Evolutionary conservation across 352 stramenopile species (phyloP), one percentile per base, ranked within the genome.

Genomic region (Pythium pyrilobum): DNA sequence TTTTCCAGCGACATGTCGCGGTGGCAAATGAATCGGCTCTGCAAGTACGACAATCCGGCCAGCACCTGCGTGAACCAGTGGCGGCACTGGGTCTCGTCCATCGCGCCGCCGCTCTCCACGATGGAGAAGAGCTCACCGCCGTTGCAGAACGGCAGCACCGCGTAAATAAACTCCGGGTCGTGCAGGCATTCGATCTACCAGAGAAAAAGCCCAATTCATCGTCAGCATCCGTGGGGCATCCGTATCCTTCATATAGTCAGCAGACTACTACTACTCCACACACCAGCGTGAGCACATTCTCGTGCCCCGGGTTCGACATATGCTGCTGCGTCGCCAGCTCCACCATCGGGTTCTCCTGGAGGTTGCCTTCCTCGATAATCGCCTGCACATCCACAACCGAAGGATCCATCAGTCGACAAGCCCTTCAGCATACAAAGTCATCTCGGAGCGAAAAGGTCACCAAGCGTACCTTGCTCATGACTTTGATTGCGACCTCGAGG

Each of bases 1-100:
- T 93, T 93, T 65, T 93, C 82, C 49, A 93, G 55, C 51, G 82
- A 93, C 80, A 94, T 94, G 64, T 94, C 83, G 41, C 83, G 83
- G 62, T 94, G 83, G 62, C 79, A 91, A 71, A 90, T 92, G 66
- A 85, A 91, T 51, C 72, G 76, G 41, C 77, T 89, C 56, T 94
- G 83, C 33, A 94, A 43, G 52, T 89, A 94, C 12, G 82, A 91
- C 28, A 93, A 54, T 0, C 82, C 82, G 4, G 77, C 74, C 6
- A 93, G 62, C 28, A 93, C 77, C 70, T 93, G 82, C 16, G 72
- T 76, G 67, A 93, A 93, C 82, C 82, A 93, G 60, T 91, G 79
- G 27, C 81, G 81, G 48, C 78, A 87, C 44, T 92, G 78, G 1
- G 51, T 48, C 56, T 92, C 81, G 36, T 89, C 69, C 78, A 92